Evolutionary conservation across 192 early-diverging fungal species (phyloP).

Genomic region (Coemansia sp.): DNA sequence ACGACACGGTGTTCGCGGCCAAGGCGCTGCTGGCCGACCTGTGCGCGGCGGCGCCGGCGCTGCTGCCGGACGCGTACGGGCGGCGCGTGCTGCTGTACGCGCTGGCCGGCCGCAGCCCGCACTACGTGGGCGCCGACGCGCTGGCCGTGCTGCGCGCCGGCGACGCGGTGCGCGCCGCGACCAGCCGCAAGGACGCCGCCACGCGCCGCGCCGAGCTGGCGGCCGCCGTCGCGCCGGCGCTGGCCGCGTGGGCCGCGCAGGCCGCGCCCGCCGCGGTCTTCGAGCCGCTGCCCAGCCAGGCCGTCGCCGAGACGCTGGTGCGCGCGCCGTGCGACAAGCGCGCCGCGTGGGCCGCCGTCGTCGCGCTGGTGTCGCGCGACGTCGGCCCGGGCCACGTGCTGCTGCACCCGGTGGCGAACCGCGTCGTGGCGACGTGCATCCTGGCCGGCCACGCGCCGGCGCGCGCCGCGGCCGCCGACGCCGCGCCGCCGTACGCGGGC

Average conservation of each 20-base stretch:
- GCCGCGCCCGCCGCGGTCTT: conserved; percentile 60
- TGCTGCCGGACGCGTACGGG: conserved; percentile 73
- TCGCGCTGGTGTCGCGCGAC: conserved; percentile 17
- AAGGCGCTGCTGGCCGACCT: conserved; percentile 71
- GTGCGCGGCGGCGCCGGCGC: conserved; percentile 44
- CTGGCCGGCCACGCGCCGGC: conserved; percentile 31
- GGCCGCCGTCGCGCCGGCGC: conserved; percentile 55
- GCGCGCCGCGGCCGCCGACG: conserved; percentile 7
- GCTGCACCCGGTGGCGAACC: conserved; percentile 36
- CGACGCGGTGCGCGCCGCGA: conserved; percentile 68
- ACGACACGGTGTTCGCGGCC: conserved; percentile 85
- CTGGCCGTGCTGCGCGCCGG: conserved; percentile 65
- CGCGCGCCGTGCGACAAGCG: conserved; percentile 54
- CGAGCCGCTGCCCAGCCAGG: conserved; percentile 66
- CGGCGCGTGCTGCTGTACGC: conserved; percentile 79
- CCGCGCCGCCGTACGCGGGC: conserved; percentile 11
- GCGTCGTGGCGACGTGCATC: conserved; percentile 44
- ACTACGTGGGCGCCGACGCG: conserved; percentile 70
- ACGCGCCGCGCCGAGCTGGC: conserved; percentile 68
- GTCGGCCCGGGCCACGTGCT: conserved; percentile 29
- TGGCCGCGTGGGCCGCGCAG: conserved; percentile 60
- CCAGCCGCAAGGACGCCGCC: conserved; percentile 85
- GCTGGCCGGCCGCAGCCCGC: conserved; percentile 71
- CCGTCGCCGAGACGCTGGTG: conserved; percentile 69
- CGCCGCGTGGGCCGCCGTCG: conserved; percentile 25